Percentiles rank a stretch among this genome's conserved stretches.
phyloP scores from a whole-genome alignment of 768 basidiomycete species.

The Boletus subcaerulescens region DNA sequence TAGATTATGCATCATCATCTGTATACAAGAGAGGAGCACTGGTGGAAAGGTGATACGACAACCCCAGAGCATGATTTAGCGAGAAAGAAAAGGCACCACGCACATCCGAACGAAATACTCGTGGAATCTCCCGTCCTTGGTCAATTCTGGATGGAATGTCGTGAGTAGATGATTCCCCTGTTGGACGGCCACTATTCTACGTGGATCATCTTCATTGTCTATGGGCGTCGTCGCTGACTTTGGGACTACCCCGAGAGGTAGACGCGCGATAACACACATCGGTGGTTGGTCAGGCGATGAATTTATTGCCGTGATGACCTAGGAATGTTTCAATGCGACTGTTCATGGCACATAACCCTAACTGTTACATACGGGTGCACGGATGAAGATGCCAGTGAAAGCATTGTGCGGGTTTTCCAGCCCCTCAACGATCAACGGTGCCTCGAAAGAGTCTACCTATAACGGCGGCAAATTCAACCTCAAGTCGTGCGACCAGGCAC shows the following conservation, averaged over 20 bases:
- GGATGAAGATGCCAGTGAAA: conserved; percentile 88
- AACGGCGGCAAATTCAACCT: not conserved
- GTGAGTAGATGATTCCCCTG: conserved; percentile 85
- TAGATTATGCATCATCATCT: not conserved
- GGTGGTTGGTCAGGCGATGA: conserved; percentile 49
- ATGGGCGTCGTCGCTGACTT: conserved; percentile 34
- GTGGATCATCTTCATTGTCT: conserved; percentile 49
- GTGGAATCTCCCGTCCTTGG: conserved; percentile 83
- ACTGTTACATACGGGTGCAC: conserved; percentile 68
- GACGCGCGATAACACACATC: conserved; percentile 67
- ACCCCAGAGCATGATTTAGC: not conserved
- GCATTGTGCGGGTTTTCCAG: conserved; percentile 57
- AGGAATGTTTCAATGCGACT: not conserved
- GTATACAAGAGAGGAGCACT: not conserved
- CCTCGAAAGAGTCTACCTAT: conserved; percentile 90
- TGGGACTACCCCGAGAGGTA: conserved; percentile 54
- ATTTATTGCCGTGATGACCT: conserved; percentile 64
- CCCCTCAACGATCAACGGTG: conserved; percentile 60
- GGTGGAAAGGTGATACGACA: not conserved
- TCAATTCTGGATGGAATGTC: conserved; percentile 93
- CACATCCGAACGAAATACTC: conserved; percentile 85
- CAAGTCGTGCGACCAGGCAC: not conserved
- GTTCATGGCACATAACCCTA: not conserved
- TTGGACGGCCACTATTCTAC: conserved; percentile 76
- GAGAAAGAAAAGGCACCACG: conserved; percentile 41